A percentile compares a stretch with the other conserved stretches of the same genome.
phyloP scores from a whole-genome alignment of 164 flowering plant species.

The Dillenia turbinata region DNA sequence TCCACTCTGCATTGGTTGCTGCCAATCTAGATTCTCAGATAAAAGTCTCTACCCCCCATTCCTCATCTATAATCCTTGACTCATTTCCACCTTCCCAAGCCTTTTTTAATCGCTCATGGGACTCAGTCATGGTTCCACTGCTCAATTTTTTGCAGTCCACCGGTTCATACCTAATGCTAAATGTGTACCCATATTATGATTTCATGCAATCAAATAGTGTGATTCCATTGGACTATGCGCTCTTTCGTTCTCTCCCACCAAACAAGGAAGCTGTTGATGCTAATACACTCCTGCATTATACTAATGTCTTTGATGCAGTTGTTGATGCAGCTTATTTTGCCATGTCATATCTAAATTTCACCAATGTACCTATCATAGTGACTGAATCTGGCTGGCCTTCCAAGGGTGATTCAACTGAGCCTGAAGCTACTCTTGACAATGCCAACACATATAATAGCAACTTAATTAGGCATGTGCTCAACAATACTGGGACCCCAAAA shows the following conservation, averaged over 20 bases:
- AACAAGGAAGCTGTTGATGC: constrained; percentile 87
- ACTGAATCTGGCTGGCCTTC: constrained; percentile 90
- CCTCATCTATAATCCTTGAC: constrained; percentile 76
- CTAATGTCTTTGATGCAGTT: constrained; percentile 86
- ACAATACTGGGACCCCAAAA: constrained; percentile 86
- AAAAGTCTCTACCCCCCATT: constrained; percentile 78
- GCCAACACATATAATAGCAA: constrained; percentile 86
- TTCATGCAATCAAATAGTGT: constrained; percentile 76
- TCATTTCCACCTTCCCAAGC: constrained; percentile 93
- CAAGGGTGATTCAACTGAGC: constrained; percentile 66
- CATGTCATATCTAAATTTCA: constrained; percentile 67
- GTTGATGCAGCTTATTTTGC: constrained; percentile 86
- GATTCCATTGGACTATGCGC: constrained; percentile 78
- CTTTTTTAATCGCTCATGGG: constrained; percentile 76
- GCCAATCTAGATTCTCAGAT: constrained; percentile 62
- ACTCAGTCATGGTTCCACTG: constrained; percentile 60
- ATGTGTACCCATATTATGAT: constrained; percentile 84
- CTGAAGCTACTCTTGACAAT: constrained; percentile 69
- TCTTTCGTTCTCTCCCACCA: constrained; percentile 74
- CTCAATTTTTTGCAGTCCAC: constrained; percentile 74
- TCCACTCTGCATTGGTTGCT: constrained; percentile 78
- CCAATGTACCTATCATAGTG: constrained; percentile 63
- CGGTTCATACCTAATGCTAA: constrained; percentile 71
- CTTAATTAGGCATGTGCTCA: constrained; percentile 70
- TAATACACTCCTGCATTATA: constrained; percentile 79